Conservation (phyloP, 2,329 filamentous ascomycete genomes). For the Clonostachys rosea region DNA sequence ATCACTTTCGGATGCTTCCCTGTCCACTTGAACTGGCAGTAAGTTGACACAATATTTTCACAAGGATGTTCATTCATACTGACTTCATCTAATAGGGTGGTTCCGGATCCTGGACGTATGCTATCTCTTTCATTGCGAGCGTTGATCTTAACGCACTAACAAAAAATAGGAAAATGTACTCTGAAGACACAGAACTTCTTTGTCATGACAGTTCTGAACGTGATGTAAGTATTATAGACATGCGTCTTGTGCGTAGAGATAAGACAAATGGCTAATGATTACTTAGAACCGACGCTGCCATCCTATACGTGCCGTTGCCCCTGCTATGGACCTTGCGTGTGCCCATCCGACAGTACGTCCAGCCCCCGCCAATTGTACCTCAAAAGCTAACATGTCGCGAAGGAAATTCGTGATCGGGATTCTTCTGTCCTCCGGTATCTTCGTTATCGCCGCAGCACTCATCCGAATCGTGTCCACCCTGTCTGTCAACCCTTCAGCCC, state of each 20-base stretch:
- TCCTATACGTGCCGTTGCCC: slow-evolving; percentile 25
- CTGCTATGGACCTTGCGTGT: slow-evolving; percentile 16
- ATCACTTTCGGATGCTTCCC: slow-evolving; percentile 14
- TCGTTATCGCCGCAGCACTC: slow-evolving; percentile 9
- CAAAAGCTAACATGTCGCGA: not conserved
- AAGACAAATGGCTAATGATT: not conserved
- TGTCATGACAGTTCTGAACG: slow-evolving; percentile 9
- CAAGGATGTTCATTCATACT: not conserved
- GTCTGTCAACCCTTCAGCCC: slow-evolving; percentile 4
- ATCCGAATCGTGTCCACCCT: slow-evolving; percentile 8
- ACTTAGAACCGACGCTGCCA: slow-evolving; percentile 21
- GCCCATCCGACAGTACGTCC: not conserved
- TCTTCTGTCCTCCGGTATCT: slow-evolving; percentile 8
- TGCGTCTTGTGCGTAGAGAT: not conserved
- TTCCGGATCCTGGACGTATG: slow-evolving; percentile 9
- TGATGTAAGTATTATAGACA: not conserved
- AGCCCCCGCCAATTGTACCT: not conserved
- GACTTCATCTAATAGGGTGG: slow-evolving; percentile 5
- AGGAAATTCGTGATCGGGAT: slow-evolving; percentile 6
- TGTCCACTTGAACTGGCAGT: slow-evolving; percentile 13
- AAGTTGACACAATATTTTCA: not conserved
- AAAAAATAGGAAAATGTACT: slow-evolving; percentile 7
- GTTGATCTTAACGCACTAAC: too few relatives aligned
- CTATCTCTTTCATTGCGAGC: not conserved
- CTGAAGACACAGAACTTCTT: slow-evolving; percentile 12